These are phyloP conservation scores for Leccinum incarnatum DNA, from an alignment of 768 basidiomycete genomes.

Conservation along the genomic window DNA sequence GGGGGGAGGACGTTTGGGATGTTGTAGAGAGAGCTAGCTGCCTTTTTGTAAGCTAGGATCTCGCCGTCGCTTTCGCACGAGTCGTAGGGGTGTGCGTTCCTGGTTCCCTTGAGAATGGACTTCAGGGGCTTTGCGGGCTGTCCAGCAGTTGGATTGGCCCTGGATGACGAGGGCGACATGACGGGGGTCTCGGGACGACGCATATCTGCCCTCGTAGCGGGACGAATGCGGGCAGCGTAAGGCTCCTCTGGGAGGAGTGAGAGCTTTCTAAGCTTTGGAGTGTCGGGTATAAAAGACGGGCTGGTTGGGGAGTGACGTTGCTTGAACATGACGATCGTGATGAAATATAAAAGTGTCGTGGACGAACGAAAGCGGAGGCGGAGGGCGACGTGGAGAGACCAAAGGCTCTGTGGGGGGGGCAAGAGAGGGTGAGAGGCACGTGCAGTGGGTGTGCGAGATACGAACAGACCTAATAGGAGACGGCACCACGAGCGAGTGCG, in stretches of 20 bases:
- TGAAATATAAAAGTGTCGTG: conserved; percentile 16
- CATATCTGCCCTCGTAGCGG: conserved; percentile 13
- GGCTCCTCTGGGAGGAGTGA: conserved; percentile 21
- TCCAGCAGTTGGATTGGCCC: conserved; percentile 21
- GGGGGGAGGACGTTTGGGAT: conserved; percentile 22
- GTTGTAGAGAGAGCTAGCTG: conserved; percentile 18
- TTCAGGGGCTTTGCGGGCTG: conserved; percentile 24
- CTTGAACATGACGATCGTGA: conserved; percentile 32
- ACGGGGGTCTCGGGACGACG: conserved; percentile 22
- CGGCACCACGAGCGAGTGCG: conserved; percentile 15
- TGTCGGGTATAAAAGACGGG: conserved; percentile 17
- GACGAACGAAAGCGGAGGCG: conserved; percentile 14
- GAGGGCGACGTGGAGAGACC: not conserved
- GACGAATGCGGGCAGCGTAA: conserved; percentile 8
- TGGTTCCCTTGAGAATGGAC: conserved; percentile 31
- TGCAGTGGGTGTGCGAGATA: not conserved
- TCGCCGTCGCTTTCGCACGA: conserved; percentile 33
- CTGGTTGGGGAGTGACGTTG: conserved; percentile 14
- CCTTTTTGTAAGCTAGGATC: conserved; percentile 21
- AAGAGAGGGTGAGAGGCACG: not conserved
- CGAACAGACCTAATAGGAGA: conserved; percentile 14
- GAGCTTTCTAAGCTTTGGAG: conserved; percentile 19
- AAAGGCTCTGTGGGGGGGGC: conserved; percentile 1
- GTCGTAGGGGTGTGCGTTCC: conserved; percentile 12
- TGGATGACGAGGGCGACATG: conserved; percentile 13